These are phyloP conservation scores for Termitomyces eurrhizus DNA, from an alignment of 768 basidiomycete species.

Conservation along the genomic window DNA sequence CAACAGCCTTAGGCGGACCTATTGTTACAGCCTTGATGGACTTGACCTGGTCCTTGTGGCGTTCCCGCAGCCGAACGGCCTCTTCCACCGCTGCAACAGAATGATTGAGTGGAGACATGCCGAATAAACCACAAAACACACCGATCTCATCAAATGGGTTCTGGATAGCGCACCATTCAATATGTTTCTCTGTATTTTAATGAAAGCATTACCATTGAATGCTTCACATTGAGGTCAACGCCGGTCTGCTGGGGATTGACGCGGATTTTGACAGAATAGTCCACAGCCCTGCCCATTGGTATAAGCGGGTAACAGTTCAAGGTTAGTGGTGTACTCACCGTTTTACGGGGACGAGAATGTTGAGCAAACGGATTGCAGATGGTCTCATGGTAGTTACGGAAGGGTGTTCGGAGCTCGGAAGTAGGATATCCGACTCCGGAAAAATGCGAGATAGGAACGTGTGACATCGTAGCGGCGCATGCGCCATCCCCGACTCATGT, in stretches of 20 bases:
- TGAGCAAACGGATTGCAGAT: conserved; percentile 65
- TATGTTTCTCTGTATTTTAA: neutral
- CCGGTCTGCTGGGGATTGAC: conserved; percentile 95
- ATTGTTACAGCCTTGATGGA: conserved; percentile 93
- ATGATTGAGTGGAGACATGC: neutral
- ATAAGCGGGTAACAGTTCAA: neutral
- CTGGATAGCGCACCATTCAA: conserved; percentile 33
- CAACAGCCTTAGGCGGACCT: conserved; percentile 84
- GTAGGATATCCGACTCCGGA: neutral
- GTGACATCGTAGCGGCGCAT: too few relatives aligned
- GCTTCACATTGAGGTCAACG: conserved; percentile 95
- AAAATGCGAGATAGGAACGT: too few relatives aligned
- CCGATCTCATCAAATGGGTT: conserved; percentile 99
- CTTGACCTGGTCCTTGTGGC: conserved; percentile 69
- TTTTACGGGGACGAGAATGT: conserved; percentile 94
- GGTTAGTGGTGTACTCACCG: conserved; percentile 41
- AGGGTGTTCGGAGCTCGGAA: neutral
- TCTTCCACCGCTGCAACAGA: conserved; percentile 81
- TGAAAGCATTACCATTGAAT: conserved; percentile 79
- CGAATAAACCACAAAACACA: conserved; percentile 25
- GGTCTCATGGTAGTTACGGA: conserved; percentile 58
- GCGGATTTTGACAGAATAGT: conserved; percentile 98
- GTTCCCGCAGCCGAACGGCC: conserved; percentile 90
- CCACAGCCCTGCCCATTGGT: conserved; percentile 62
- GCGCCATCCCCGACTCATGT: too few relatives aligned